Conservation (phyloP, 2,329 filamentous ascomycete species). For the Fusarium nodosum region DNA sequence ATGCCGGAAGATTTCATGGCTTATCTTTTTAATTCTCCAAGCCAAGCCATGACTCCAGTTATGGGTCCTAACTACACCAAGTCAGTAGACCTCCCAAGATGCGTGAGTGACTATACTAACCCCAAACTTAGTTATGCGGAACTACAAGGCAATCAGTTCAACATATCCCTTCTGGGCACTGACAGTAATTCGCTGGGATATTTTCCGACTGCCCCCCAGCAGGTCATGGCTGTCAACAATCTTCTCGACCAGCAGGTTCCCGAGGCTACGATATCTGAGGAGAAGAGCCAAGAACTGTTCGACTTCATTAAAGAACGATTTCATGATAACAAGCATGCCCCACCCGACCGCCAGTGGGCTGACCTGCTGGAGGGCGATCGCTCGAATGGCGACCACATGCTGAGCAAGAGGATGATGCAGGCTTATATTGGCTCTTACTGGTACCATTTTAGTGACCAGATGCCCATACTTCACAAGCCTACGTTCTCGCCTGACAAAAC, state of each 20-base stretch:
- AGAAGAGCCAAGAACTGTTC: conserved; percentile 86
- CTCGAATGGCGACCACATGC: conserved; percentile 71
- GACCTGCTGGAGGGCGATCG: conserved; percentile 83
- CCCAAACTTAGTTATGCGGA: conserved; percentile 64
- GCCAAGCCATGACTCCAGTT: conserved; percentile 60
- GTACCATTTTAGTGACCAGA: conserved; percentile 92
- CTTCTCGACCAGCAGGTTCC: conserved; percentile 84
- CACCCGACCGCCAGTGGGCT: conserved; percentile 80
- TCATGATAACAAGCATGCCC: conserved; percentile 81
- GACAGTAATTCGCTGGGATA: conserved; percentile 66
- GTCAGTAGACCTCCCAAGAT: conserved; percentile 56
- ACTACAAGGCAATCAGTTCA: conserved; percentile 58
- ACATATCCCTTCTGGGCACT: conserved; percentile 62
- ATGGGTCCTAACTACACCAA: conserved; percentile 60
- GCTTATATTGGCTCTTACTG: conserved; percentile 94
- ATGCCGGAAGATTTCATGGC: conserved; percentile 90
- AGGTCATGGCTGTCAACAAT: conserved; percentile 91
- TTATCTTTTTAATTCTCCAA: conserved; percentile 78
- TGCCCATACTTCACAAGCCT: conserved; percentile 94
- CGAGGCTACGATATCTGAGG: conserved; percentile 85
- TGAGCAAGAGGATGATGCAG: conserved; percentile 96
- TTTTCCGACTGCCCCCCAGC: conserved; percentile 73
- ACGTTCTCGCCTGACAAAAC: conserved; percentile 92
- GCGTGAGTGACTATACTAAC: conserved; percentile 44
- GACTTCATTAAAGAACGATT: conserved; percentile 86